These are phyloP conservation scores for Suillus plorans DNA, from an alignment of 768 basidiomycete genomes.

Conservation along the genomic window DNA sequence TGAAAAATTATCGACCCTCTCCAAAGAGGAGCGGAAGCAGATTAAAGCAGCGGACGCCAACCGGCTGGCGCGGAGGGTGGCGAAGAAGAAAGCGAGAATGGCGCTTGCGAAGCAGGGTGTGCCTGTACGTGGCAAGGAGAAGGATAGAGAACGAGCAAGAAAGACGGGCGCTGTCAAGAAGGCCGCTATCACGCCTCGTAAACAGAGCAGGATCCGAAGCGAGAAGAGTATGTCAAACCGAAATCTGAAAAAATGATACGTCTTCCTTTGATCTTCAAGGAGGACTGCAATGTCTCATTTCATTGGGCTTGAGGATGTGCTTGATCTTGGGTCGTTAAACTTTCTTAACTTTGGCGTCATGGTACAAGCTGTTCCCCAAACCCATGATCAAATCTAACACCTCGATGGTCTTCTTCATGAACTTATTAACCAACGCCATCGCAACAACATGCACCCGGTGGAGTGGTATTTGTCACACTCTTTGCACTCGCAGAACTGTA, in stretches of 20 bases:
- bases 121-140: constrained; percentile 39
- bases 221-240: constrained; percentile 52
- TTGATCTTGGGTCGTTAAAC: background rate
- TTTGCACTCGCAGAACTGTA: background rate
- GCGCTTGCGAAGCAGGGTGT: constrained; percentile 44
- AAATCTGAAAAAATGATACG: constrained; percentile 55
- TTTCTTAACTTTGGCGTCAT: background rate
- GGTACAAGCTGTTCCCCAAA: background rate
- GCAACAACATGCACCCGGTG: background rate
- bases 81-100: constrained; percentile 83
- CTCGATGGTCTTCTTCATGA: background rate
- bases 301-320: background rate
- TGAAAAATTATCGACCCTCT: constrained; percentile 69
- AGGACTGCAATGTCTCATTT: background rate
- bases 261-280: background rate
- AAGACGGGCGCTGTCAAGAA: constrained; percentile 36
- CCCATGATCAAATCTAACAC: background rate
- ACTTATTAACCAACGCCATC: background rate
- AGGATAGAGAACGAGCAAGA: constrained; percentile 41
- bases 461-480: background rate
- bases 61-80: constrained; percentile 78
- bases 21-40: constrained; percentile 85
- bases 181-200: constrained; percentile 16
- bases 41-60: constrained; percentile 78
- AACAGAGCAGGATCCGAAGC: constrained; percentile 51